These are phyloP conservation scores for Leptosphaerulina australis DNA, from an alignment of 2,329 filamentous ascomycete species.

Conservation along the genomic window DNA sequence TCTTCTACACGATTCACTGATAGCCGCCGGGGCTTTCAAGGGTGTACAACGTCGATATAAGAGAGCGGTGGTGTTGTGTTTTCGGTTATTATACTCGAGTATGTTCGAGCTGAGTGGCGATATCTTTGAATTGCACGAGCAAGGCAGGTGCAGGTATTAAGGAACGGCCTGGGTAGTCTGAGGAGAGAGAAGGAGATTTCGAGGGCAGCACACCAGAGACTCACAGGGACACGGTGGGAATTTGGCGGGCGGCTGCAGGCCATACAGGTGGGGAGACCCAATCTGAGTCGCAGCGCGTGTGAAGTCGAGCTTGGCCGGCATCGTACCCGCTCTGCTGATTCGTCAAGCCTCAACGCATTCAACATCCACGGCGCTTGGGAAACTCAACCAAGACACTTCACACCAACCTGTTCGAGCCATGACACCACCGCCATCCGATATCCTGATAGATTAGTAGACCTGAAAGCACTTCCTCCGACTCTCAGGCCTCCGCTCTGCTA, in stretches of 20 bases:
- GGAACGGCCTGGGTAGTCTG: slow-evolving; percentile 28
- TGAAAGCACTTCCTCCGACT: slow-evolving; percentile 23
- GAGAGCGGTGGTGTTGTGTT: slow-evolving; percentile 18
- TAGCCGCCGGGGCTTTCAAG: slow-evolving; percentile 42
- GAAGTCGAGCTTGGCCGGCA: slow-evolving; percentile 42
- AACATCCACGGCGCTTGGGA: slow-evolving; percentile 44
- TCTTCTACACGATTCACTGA: slow-evolving; percentile 20
- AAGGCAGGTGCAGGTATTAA: slow-evolving; percentile 29
- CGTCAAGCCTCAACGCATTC: slow-evolving; percentile 35
- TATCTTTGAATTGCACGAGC: slow-evolving; percentile 17
- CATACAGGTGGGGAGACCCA: slow-evolving; percentile 45
- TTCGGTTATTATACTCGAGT: slow-evolving; percentile 23
- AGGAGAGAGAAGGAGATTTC: slow-evolving; percentile 34
- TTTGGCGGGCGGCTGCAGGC: slow-evolving; percentile 47
- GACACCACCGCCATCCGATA: slow-evolving; percentile 37
- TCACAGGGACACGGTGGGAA: slow-evolving; percentile 38
- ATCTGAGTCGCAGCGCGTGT: slow-evolving; percentile 47
- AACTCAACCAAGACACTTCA: slow-evolving; percentile 28
- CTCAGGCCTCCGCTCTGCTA: slow-evolving; percentile 11
- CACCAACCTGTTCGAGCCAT: slow-evolving; percentile 35
- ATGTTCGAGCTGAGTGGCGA: slow-evolving; percentile 13
- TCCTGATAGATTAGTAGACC: slow-evolving; percentile 15
- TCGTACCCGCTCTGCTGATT: slow-evolving; percentile 38
- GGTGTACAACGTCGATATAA: slow-evolving; percentile 26
- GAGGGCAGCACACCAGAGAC: slow-evolving; percentile 36